Base-by-base conservation (phyloP, 2,329 filamentous ascomycete genomes). In the Neonectria faginata region DNA sequence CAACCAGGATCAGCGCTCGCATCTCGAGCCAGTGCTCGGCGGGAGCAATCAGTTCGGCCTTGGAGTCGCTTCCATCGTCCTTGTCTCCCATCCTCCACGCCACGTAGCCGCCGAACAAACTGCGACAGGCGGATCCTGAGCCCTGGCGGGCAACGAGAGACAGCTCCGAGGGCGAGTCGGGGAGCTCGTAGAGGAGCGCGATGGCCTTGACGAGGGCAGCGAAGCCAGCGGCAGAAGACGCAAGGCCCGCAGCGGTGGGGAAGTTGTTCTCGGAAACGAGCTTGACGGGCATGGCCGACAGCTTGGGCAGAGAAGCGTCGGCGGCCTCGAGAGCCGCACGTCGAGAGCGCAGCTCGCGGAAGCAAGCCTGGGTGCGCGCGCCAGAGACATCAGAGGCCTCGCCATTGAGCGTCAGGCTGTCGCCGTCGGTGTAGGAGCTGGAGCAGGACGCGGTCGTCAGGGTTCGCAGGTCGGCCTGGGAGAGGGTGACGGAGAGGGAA, bases 241-340 rank as follows among this genome's bases (percentile, higher is more conserved):
- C 90, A 16, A 99, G 89, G 7, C 96, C 96, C 5, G 96, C 96
- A 27, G 96, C 96, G 2, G 96, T 99, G 68, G 96, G 96, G 86
- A 99, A 99, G 86, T 99, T 99, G 87, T 99, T 99, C 83, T 96
- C 92, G 62, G 92, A 96, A 61, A 97, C 94, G 70, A 99, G 91
- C 73, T 91, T 92, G 66, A 99, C 88, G 36, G 92, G 89, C 74
- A 92, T 85, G 56, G 85, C 78, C 11, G 93, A 92, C 62, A 99
- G 89, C 79, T 92, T 93, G 47, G 95, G 93, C n/a, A 97, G 86
- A 22, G 88, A 89, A 0, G 89, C 73, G 77, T 97, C 84, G 66
- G 85, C 80, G 39, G 84, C 83, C 80, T 99, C 96, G 74, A 98
- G 85, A 25, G 88, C 84, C 57, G 89, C 85, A 67, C 96, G 92